phyloP scores from a whole-genome alignment of 2,329 filamentous ascomycete species.

The Magnaporthales sp. region DNA sequence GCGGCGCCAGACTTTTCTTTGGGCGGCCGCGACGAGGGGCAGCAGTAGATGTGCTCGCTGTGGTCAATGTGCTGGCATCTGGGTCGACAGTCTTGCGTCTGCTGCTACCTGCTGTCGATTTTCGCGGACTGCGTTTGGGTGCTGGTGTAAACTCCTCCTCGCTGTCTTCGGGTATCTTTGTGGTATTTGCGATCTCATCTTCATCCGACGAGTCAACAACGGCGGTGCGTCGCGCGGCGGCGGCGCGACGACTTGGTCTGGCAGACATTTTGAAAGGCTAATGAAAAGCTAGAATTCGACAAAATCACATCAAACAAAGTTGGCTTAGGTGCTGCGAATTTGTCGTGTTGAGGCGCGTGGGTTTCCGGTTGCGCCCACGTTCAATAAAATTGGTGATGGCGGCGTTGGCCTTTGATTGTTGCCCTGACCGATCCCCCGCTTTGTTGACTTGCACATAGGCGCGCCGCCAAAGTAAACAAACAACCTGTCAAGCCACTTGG shows the following conservation, averaged over 20 bases:
- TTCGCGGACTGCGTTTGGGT: conserved; percentile 41
- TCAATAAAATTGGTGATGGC: background rate
- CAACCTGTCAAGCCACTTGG: conserved; percentile 1
- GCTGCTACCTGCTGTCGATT: conserved; percentile 17
- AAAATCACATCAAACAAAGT: background rate
- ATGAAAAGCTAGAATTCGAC: background rate
- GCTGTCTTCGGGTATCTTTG: conserved; percentile 48
- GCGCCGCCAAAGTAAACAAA: conserved; percentile 14
- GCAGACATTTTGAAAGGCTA: conserved; percentile 26
- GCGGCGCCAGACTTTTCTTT: conserved; percentile 31
- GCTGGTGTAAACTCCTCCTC: conserved; percentile 78
- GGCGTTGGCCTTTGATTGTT: background rate
- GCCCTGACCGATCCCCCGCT: conserved; percentile 12
- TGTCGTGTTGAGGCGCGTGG: background rate
- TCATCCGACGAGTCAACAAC: conserved; percentile 62
- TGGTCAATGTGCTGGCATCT: conserved; percentile 17
- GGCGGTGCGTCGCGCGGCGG: conserved; percentile 56
- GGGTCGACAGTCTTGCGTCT: conserved; percentile 34
- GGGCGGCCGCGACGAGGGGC: conserved; percentile 26
- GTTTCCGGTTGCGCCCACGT: background rate
- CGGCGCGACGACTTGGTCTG: conserved; percentile 33
- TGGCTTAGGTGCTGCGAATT: conserved; percentile 4
- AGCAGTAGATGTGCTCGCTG: conserved; percentile 17
- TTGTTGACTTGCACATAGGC: conserved; percentile 15
- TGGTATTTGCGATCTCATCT: conserved; percentile 54